A percentile compares a stretch with the other conserved stretches of the same genome.
Evolutionary conservation across 805 yeast genomes (phyloP).

Genomic region (Kodamaea kakaduensis): DNA sequence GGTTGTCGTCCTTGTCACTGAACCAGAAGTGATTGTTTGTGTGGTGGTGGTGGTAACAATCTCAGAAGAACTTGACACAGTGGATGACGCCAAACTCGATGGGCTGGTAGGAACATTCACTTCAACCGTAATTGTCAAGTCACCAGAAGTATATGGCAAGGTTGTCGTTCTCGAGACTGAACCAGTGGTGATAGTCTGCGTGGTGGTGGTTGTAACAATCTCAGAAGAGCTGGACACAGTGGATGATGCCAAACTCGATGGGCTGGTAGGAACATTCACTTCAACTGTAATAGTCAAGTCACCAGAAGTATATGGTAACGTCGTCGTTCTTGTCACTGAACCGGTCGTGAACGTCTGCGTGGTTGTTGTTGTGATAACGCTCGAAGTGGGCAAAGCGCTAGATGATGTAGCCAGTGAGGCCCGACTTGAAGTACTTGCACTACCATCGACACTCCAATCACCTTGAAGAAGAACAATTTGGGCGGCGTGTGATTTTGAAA

Average conservation of each 20-base stretch:
- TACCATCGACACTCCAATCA: no score
- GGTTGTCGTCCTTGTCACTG: neutral
- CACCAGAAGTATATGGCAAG: slow-evolving; percentile 3
- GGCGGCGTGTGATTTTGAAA: no score
- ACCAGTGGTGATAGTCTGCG: slow-evolving; percentile 1
- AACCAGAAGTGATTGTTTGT: neutral
- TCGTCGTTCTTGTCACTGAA: slow-evolving; percentile 4
- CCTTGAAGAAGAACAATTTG: no score
- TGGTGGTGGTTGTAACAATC: slow-evolving; percentile 1
- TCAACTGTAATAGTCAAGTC: slow-evolving; percentile 8
- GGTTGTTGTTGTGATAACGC: neutral
- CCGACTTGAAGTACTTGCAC: no score
- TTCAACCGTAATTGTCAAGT: slow-evolving; percentile 5
- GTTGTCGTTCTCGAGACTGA: slow-evolving; percentile 6
- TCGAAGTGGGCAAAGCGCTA: no score
- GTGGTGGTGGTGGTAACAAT: neutral
- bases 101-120: slow-evolving; percentile 3
- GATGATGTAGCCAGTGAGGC: no score
- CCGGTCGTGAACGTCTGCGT: slow-evolving; percentile 4
- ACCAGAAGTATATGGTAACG: slow-evolving; percentile 5
- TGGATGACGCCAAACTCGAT: neutral
- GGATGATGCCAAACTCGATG: neutral
- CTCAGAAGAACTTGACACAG: slow-evolving; percentile 5
- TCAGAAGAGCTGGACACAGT: no score
- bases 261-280: slow-evolving; percentile 4